These are phyloP conservation scores for Solanum rostratum DNA, from an alignment of 257 asterid genomes.

Conservation along the genomic window DNA sequence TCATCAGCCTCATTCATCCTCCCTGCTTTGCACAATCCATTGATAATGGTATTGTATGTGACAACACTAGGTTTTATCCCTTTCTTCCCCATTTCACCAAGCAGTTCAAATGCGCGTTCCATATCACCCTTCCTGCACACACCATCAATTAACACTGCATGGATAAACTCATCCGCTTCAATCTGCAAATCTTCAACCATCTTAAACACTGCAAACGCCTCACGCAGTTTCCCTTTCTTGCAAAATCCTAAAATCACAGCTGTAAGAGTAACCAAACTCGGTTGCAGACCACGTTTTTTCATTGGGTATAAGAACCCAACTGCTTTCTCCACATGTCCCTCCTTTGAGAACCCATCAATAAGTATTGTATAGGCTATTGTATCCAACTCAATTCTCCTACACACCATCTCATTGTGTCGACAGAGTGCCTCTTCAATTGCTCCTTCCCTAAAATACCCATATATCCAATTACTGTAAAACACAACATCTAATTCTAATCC, in stretches of 20 bases:
- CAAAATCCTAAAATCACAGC: slow-evolving; percentile 66
- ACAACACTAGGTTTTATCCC: slow-evolving; percentile 56
- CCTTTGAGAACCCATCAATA: slow-evolving; percentile 69
- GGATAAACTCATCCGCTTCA: slow-evolving; percentile 58
- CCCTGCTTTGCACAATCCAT: slow-evolving; percentile 72
- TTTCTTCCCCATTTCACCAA: slow-evolving; percentile 57
- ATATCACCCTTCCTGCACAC: slow-evolving; percentile 55
- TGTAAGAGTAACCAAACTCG: slow-evolving; percentile 68
- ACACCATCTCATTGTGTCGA: slow-evolving; percentile 36
- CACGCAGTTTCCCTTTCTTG: slow-evolving; percentile 63
- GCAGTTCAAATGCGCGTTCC: slow-evolving; percentile 38
- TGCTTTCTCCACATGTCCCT: slow-evolving; percentile 75
- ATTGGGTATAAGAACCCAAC: slow-evolving; percentile 61
- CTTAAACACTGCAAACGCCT: slow-evolving; percentile 54
- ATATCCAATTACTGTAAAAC: slow-evolving; percentile 63
- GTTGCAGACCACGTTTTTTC: slow-evolving; percentile 51
- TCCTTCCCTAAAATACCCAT: slow-evolving; percentile 50
- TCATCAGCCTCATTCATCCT: slow-evolving; percentile 63
- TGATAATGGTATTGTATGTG: slow-evolving; percentile 64
- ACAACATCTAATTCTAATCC: slow-evolving; percentile 45
- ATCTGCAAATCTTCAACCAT: slow-evolving; percentile 43
- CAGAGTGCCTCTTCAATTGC: slow-evolving; percentile 37
- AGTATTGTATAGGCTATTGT: slow-evolving; percentile 52
- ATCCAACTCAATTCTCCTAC: slow-evolving; percentile 38
- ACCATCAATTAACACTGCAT: slow-evolving; percentile 61